Evolutionary conservation across 345 rosid genomes (phyloP).

Genomic region (Lumnitzera littorea): DNA sequence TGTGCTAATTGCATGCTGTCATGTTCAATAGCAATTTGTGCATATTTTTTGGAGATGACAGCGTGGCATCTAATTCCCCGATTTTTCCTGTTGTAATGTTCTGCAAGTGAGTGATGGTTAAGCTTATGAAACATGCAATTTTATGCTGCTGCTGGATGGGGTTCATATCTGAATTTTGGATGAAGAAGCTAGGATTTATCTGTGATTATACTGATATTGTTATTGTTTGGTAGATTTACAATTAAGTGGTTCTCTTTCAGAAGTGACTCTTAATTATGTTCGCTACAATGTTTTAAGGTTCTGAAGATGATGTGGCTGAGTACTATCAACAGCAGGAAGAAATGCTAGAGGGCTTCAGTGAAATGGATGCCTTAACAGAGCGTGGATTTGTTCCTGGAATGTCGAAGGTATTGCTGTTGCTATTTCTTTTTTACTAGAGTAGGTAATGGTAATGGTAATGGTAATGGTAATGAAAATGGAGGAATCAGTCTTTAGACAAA

Average conservation of each 20-base stretch:
- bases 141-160: too few species aligned
- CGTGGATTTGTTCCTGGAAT: conserved; percentile 88
- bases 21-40: too few species aligned
- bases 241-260: not conserved
- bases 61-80: too few species aligned
- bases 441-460: not conserved
- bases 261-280: conserved; percentile 3
- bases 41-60: too few species aligned
- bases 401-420: conserved; percentile 52
- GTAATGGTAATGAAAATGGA: not conserved
- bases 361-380: conserved; percentile 92
- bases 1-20: too few species aligned
- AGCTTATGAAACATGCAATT: too few species aligned
- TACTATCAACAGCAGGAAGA: conserved; percentile 96
- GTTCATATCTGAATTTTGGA: too few species aligned
- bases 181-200: too few species aligned
- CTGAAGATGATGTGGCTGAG: conserved; percentile 86
- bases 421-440: not conserved
- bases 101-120: too few species aligned
- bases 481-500: not conserved
- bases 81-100: too few species aligned
- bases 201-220: too few species aligned
- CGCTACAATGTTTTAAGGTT: conserved; percentile 39
- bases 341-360: conserved; percentile 91
- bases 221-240: not conserved